Percentiles rank a stretch among this genome's conserved stretches.
These are phyloP conservation scores for Colletotrichum sidae DNA, from an alignment of 2,329 filamentous ascomycete genomes.

Conservation along the genomic window DNA sequence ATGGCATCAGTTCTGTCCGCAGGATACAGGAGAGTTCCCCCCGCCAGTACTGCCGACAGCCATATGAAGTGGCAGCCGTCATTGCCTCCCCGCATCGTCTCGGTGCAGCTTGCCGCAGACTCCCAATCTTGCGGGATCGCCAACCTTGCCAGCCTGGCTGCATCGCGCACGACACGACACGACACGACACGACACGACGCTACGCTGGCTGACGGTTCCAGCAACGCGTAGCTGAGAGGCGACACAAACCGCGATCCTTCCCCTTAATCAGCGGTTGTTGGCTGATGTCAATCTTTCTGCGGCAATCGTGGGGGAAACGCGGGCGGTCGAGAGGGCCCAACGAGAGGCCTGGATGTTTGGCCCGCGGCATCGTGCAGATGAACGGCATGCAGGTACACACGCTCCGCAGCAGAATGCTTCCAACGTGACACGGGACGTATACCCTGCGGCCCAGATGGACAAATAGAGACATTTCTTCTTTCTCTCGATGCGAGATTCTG, in stretches of 20 bases:
- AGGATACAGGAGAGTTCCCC: neutral
- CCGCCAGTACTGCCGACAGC: neutral
- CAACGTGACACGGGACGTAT: neutral
- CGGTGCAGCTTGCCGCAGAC: conserved; percentile 5
- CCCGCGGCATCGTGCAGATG: conserved; percentile 27
- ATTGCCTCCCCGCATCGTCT: neutral
- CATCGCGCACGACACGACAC: neutral
- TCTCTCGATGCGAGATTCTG: neutral
- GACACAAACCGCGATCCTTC: neutral
- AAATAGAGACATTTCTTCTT: neutral
- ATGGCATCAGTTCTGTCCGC: neutral
- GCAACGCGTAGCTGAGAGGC: neutral
- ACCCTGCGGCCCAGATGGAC: neutral
- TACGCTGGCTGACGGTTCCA: neutral
- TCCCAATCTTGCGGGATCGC: conserved; percentile 23
- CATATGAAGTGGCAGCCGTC: neutral
- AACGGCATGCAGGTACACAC: conserved; percentile 26
- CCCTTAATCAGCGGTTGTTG: conserved; percentile 11
- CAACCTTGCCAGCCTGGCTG: neutral
- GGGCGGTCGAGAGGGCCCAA: neutral
- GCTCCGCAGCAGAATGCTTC: neutral
- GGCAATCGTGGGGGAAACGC: neutral
- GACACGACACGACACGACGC: too few species aligned
- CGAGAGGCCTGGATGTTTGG: neutral
- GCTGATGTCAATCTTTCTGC: neutral